Conservation (phyloP, 208 protist genomes). For the Phytomonas sp. region DNA sequence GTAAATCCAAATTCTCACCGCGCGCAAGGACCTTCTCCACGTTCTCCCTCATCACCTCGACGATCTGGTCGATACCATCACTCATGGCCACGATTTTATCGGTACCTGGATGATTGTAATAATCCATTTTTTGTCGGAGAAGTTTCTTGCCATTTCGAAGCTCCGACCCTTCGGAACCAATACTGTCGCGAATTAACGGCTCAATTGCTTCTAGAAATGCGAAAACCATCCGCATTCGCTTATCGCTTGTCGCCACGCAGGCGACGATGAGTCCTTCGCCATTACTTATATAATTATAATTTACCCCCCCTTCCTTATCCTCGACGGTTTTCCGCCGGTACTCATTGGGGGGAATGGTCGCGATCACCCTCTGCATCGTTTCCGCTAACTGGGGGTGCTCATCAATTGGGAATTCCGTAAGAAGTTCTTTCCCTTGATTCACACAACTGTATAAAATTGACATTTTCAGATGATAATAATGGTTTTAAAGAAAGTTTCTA, state of each 20-base stretch:
- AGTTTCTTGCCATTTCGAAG: conserved; percentile 87
- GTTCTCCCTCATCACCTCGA: conserved; percentile 92
- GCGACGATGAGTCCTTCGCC: conserved; percentile 82
- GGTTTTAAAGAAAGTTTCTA: conserved; percentile 4
- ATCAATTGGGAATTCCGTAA: conserved; percentile 73
- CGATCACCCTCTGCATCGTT: conserved; percentile 86
- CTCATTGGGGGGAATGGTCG: conserved; percentile 70
- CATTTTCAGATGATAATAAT: conserved; percentile 21
- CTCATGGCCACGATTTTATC: conserved; percentile 87
- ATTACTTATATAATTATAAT: conserved; percentile 90
- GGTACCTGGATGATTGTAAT: conserved; percentile 90
- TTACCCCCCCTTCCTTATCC: conserved; percentile 84
- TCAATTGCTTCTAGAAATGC: conserved; percentile 87
- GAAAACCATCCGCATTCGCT: conserved; percentile 88
- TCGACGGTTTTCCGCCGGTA: conserved; percentile 88
- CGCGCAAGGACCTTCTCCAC: conserved; percentile 88
- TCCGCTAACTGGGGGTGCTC: conserved; percentile 70
- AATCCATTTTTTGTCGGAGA: conserved; percentile 90
- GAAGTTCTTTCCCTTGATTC: conserved; percentile 66
- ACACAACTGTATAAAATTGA: conserved; percentile 89
- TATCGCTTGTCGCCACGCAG: conserved; percentile 78
- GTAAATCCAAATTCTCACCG: conserved; percentile 77
- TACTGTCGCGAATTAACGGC: conserved; percentile 54
- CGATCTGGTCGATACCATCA: conserved; percentile 86
- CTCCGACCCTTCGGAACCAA: conserved; percentile 39